Evolutionary conservation across 2,329 filamentous ascomycete species (phyloP), one percentile per base, ranked within the genome.

Genomic region (Trichoderma afroharzianum): DNA sequence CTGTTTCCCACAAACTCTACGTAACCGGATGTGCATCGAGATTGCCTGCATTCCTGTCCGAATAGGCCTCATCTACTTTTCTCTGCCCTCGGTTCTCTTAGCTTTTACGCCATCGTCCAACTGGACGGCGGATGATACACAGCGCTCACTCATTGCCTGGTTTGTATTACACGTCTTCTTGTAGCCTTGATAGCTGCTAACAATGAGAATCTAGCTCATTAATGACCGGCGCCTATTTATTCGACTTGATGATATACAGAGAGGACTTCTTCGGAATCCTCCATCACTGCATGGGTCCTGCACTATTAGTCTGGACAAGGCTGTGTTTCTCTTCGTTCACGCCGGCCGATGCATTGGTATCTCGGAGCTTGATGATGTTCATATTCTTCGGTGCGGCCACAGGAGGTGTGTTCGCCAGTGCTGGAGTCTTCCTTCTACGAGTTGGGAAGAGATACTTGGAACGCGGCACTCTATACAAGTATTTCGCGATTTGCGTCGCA

Each of bases 321-420:
- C 12, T 53, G 15, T 67, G 63, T 26, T 67, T 67, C 43, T 67
- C 63, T 7, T 32, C 36, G 6, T 67, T 67, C 32, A 53, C n/a
- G 9, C 33, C 63, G 21, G 39, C 47, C 9, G 63, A 67, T 26
- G 63, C 63, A 18, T 21, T 67, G 28, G 63, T 67, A 18, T 53
- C 63, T 9, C 39, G 63, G 9, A 67, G 63, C 21, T 32, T 67
- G 15, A 67, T 67, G 63, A 67, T 67, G 63, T 67, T 67, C n/a
- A 39, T 67, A 15, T 67, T 67, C 6, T 67, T 67, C 14, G 63
- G 63, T 21, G 63, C 63, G 32, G 39, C 63, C 15, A 67, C 63
- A 11, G 63, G 63, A 9, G 63, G 63, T 3, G 47, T 53, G 26
- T 47, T 53, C 21, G 63, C 63, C 24, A 67, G 39, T 32, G 43